A percentile compares a stretch with the other conserved stretches of the same genome.
Conservation (phyloP, 306 rosid genomes). For the Fagus sylvatica region DNA sequence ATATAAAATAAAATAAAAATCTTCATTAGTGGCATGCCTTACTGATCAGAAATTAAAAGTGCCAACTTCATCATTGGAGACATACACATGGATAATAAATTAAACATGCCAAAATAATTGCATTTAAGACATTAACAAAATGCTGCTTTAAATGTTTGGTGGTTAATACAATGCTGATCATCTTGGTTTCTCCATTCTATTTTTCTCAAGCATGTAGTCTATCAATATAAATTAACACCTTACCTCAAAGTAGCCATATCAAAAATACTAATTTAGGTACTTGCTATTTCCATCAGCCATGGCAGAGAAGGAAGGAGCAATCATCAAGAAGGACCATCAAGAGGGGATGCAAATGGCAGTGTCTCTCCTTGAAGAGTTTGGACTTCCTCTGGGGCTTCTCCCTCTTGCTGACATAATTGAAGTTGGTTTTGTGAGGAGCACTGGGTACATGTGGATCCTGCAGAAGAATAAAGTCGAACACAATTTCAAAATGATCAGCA, state of each 20-base stretch:
- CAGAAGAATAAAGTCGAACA: constrained; percentile 89
- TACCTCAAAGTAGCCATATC: neutral
- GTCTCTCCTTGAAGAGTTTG: constrained; percentile 59
- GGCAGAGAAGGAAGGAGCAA: constrained; percentile 81
- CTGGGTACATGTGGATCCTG: constrained; percentile 82
- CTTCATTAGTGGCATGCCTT: too few relatives aligned
- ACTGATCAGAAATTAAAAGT: too few relatives aligned
- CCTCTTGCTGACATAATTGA: constrained; percentile 67
- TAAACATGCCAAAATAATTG: too few relatives aligned
- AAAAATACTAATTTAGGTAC: neutral
- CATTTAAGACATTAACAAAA: too few relatives aligned
- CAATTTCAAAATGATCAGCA: constrained; percentile 64
- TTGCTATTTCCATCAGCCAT: constrained; percentile 21
- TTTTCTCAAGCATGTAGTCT: constrained; percentile 15
- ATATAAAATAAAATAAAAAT: too few relatives aligned
- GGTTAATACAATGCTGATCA: constrained; percentile 27
- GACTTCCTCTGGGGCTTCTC: constrained; percentile 74
- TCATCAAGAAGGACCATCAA: constrained; percentile 68
- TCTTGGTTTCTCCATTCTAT: constrained; percentile 41
- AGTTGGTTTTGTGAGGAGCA: constrained; percentile 65
- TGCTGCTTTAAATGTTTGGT: constrained; percentile 2
- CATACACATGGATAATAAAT: too few relatives aligned
- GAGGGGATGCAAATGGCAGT: constrained; percentile 60
- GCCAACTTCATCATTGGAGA: too few relatives aligned
- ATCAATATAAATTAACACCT: constrained; percentile 13